Evolutionary conservation across 805 yeast species (phyloP).

Genomic region (Spathaspora girioi): DNA sequence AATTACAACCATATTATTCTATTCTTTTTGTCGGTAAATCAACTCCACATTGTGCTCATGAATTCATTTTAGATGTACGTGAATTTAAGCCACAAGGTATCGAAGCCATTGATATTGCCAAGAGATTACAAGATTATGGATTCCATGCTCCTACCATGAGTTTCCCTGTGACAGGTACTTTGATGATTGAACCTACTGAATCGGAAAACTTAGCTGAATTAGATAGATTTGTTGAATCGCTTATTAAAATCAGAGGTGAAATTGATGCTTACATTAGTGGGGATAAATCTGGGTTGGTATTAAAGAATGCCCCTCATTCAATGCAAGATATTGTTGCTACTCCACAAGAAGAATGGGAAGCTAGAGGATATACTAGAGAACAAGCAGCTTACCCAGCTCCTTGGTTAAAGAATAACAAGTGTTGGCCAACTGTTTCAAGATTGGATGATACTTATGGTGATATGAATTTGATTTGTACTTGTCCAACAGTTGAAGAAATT

Average conservation of each 20-base stretch:
- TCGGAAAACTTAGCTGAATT: slow-evolving; percentile 85
- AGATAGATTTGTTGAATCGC: slow-evolving; percentile 84
- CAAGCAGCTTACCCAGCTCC: slow-evolving; percentile 90
- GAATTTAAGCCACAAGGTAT: slow-evolving; percentile 75
- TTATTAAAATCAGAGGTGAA: slow-evolving; percentile 79
- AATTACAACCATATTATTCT: slow-evolving; percentile 65
- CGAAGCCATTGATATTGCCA: slow-evolving; percentile 95
- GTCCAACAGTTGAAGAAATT: slow-evolving; percentile 81
- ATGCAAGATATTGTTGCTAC: slow-evolving; percentile 69
- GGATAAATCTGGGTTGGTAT: slow-evolving; percentile 60
- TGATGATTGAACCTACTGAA: slow-evolving; percentile 98
- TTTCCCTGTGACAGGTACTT: slow-evolving; percentile 96
- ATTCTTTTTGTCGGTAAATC: slow-evolving; percentile 66
- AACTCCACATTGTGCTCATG: slow-evolving; percentile 83
- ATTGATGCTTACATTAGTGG: slow-evolving; percentile 70
- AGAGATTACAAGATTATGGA: slow-evolving; percentile 95
- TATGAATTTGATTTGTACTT: slow-evolving; percentile 85
- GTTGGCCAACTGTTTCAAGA: slow-evolving; percentile 95
- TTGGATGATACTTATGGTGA: slow-evolving; percentile 95
- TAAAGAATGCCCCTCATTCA: slow-evolving; percentile 92
- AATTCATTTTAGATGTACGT: slow-evolving; percentile 88
- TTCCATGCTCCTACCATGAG: slow-evolving; percentile 99
- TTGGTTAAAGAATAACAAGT: slow-evolving; percentile 68
- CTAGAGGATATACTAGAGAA: slow-evolving; percentile 86
- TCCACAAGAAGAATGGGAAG: slow-evolving; percentile 59